Conservation (phyloP, 1,139 yeast species). For the Zygoascus hellenicus region DNA sequence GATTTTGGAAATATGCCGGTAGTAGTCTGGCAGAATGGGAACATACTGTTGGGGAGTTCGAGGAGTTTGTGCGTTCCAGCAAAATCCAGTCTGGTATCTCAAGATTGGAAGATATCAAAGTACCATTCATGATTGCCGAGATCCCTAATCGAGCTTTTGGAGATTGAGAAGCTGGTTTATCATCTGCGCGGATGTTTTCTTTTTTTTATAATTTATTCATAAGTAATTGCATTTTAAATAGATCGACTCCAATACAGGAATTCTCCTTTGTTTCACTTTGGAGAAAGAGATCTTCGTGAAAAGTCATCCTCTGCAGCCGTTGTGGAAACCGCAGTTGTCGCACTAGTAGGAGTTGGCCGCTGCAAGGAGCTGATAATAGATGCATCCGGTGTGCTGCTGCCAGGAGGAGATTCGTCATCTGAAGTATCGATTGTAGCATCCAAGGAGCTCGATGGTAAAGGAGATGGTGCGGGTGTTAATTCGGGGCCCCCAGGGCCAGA, state of each 20-base stretch:
- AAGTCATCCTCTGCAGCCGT: too few relatives aligned
- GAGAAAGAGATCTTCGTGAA: too few relatives aligned
- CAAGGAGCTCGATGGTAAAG: background rate
- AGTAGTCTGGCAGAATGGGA: conserved; percentile 66
- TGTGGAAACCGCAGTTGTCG: conserved; percentile 1
- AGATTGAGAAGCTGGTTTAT: background rate
- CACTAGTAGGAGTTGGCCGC: background rate
- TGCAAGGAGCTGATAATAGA: background rate
- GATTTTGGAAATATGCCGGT: conserved; percentile 45
- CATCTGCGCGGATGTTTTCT: background rate
- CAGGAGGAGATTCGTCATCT: background rate
- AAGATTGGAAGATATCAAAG: conserved; percentile 30
- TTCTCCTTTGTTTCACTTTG: background rate
- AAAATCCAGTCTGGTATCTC: conserved; percentile 25
- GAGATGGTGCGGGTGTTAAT: conserved; percentile 2
- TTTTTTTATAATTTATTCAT: background rate
- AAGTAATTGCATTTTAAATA: background rate
- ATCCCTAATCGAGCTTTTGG: conserved; percentile 24
- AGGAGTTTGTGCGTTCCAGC: conserved; percentile 42
- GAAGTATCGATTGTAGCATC: background rate
- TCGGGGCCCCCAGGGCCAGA: background rate
- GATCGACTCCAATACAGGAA: background rate
- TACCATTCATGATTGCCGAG: conserved; percentile 44
- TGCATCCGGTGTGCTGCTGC: background rate
- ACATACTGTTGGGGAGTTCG: conserved; percentile 51